Evolutionary conservation across 441 rosid species (phyloP).

Genomic region (Gossypium davidsonii): DNA sequence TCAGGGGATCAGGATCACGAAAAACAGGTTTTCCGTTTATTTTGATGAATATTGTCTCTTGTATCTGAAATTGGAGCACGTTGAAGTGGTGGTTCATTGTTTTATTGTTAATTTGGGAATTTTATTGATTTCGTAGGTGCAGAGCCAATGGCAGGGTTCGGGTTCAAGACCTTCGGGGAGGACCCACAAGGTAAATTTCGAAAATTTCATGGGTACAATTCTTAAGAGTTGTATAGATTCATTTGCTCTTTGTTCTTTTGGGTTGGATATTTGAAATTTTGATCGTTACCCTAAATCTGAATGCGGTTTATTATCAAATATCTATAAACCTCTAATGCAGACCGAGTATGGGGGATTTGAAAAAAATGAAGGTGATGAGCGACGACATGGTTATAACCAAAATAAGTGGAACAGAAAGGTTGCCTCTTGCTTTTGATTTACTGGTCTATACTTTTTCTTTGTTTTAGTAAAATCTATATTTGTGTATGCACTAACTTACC

Average conservation of each 20-base stretch:
- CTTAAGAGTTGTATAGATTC: not conserved
- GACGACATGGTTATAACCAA: constrained; percentile 18
- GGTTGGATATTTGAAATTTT: not conserved
- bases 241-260: not conserved
- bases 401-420: constrained; percentile 35
- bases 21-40: constrained; percentile 22
- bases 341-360: constrained; percentile 24
- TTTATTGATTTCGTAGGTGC: constrained; percentile 12
- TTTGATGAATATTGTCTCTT: not conserved
- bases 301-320: not conserved
- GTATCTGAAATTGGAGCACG: not conserved
- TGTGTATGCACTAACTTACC: not conserved
- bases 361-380: constrained; percentile 21
- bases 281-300: not conserved
- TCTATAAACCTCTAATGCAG: constrained; percentile 19
- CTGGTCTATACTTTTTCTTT: not conserved
- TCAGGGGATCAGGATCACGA: constrained; percentile 36
- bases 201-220: not conserved
- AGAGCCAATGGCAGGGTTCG: constrained; percentile 22
- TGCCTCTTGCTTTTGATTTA: not conserved
- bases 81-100: not conserved
- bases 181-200: constrained; percentile 29
- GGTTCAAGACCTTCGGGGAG: constrained; percentile 33
- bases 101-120: not conserved
- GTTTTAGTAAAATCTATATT: not conserved